Percentiles rank a stretch among this genome's conserved stretches.
Evolutionary conservation across 352 stramenopile species (phyloP).

Genomic region (Pythium brassicae): DNA sequence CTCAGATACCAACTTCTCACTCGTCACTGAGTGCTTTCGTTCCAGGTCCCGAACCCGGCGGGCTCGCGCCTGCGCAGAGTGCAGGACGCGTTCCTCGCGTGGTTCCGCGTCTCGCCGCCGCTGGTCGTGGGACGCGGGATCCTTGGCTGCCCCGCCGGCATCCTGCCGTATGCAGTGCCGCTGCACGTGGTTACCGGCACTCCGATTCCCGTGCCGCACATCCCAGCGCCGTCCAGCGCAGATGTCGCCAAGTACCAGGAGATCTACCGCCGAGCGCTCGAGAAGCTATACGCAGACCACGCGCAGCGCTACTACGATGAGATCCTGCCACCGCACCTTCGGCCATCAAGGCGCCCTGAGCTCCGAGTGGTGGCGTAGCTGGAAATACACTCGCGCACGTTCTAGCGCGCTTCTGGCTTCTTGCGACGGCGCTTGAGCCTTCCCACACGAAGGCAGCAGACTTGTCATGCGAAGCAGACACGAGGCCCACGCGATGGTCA

Average conservation of each 20-base stretch:
- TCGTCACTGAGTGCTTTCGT: not conserved
- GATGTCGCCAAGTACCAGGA: constrained; percentile 45
- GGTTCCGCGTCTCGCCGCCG: constrained; percentile 41
- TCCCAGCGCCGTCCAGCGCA: constrained; percentile 27
- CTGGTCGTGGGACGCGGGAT: constrained; percentile 26
- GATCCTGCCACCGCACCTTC: constrained; percentile 25
- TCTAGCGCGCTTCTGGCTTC: too few relatives aligned
- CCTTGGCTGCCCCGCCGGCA: constrained; percentile 22
- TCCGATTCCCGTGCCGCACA: constrained; percentile 37
- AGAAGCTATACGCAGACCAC: constrained; percentile 50
- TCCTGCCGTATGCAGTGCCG: constrained; percentile 29
- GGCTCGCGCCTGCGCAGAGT: constrained; percentile 29
- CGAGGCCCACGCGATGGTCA: not conserved
- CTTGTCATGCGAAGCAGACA: too few relatives aligned
- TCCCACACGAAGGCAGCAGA: too few relatives aligned
- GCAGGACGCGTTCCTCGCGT: constrained; percentile 31
- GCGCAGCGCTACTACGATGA: constrained; percentile 34
- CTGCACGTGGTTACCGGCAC: constrained; percentile 37
- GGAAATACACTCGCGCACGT: not conserved
- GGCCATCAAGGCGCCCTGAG: constrained; percentile 14
- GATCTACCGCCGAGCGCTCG: constrained; percentile 34
- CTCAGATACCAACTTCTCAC: too few relatives aligned
- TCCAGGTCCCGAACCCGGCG: constrained; percentile 34
- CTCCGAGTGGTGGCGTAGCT: constrained; percentile 31
- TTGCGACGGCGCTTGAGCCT: too few relatives aligned